Evolutionary conservation across 495 filamentous ascomycete genomes (phyloP), one percentile per base, ranked within the genome.

Genomic region (Neurospora sp.): DNA sequence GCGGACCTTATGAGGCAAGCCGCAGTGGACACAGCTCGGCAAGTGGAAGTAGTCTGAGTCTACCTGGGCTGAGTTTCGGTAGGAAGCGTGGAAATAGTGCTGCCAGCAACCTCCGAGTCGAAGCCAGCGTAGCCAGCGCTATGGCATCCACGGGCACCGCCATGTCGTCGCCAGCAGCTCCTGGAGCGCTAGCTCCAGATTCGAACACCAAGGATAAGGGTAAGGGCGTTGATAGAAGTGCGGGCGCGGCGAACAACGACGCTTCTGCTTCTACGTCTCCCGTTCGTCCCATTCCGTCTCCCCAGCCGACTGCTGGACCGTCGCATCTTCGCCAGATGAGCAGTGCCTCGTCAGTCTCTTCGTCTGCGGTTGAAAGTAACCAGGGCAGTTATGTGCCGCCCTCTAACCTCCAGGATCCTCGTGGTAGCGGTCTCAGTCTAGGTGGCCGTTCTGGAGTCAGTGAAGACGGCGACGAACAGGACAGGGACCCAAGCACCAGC

Each of bases 301-400:
- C 81, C 22, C 84, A 76, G 80, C 86, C 53, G 74, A 83, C 72
- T 78, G 81, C 81, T 18, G 85, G 85, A 59, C 86, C 90, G 35
- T 92, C 91, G 16, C 91, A 93, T 77, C 84, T 95, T 5, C 87
- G 93, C 7, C 90, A 93, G 70, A 89, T 94, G 79, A 94, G 92
- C 69, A 95, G 90, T 75, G 91, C 92, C 5, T 96, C 93, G 3
- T 96, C 93, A 1, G 88, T 92, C 5, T 87, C 90, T 16, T 96
- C 93, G 3, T 94, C 92, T 0, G 82, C 91, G 11, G 83, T 88
- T 27, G 92, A 94, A 69, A 91, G 88, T 18, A 82, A 84, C 18
- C 83, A 87, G 3, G 91, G 87, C 78, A 89, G 78, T 74, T 89
- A 77, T 77, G 82, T 59, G 71, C 81, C 75, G 79, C 78, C 71